A percentile compares a stretch with the other conserved stretches of the same genome.
phyloP scores from a whole-genome alignment of 2,329 filamentous ascomycete genomes.

The Chrysoporthe cubensis region DNA sequence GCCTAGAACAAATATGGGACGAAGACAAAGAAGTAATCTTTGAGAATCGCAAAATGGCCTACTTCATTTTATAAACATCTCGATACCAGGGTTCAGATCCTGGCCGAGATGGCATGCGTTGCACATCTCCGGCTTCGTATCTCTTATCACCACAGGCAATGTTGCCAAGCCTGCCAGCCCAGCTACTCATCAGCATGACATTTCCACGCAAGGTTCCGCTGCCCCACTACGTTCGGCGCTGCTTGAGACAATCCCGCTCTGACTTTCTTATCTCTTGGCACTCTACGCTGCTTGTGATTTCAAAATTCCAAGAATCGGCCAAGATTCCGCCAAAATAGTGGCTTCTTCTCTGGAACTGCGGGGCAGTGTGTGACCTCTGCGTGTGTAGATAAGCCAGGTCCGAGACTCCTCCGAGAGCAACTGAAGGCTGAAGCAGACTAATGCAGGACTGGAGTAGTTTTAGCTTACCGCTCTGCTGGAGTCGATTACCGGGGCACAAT shows the following conservation, averaged over 20 bases:
- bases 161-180: slow-evolving; percentile 2
- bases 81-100: slow-evolving; percentile 11
- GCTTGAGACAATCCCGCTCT: background rate
- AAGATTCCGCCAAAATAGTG: background rate
- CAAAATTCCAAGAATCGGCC: background rate
- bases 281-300: background rate
- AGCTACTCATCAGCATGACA: slow-evolving; percentile 7
- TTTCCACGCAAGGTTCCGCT: background rate
- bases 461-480: slow-evolving; percentile 15
- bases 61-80: slow-evolving; percentile 6
- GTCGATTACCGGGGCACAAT: background rate
- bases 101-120: slow-evolving; percentile 8
- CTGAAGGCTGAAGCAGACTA: background rate
- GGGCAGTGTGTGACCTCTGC: background rate
- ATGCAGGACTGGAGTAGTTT: background rate
- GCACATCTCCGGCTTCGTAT: slow-evolving; percentile 15
- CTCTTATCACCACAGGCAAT: slow-evolving; percentile 22
- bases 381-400: slow-evolving; percentile 5
- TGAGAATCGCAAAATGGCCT: background rate
- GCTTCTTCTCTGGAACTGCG: background rate
- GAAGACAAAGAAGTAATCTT: background rate
- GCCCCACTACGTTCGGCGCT: background rate
- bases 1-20: background rate
- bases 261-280: slow-evolving; percentile 28
- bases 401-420: background rate